Conservation (phyloP, 2,329 filamentous ascomycete species). For the Pseudocercospora vitis region DNA sequence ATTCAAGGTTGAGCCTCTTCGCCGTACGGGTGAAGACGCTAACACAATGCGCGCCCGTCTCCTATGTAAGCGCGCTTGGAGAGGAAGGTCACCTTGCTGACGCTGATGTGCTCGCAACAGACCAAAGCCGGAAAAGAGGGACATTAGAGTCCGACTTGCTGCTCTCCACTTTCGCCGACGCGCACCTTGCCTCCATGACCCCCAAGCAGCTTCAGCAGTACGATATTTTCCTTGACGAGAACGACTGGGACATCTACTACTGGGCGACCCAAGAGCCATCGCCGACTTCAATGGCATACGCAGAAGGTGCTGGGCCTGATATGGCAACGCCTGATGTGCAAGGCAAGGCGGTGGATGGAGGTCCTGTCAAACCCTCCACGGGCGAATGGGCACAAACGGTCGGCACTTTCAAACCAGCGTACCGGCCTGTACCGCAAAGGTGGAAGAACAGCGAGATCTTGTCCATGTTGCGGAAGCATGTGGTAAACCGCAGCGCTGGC, state of each 20-base stretch:
- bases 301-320: conserved; percentile 53
- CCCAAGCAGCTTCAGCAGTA: conserved; percentile 74
- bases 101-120: conserved; percentile 50
- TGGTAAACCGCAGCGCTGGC: conserved; percentile 66
- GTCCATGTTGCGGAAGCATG: conserved; percentile 73
- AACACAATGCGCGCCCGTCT: conserved; percentile 86
- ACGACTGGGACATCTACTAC: conserved; percentile 99
- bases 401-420: conserved; percentile 90
- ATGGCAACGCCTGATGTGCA: conserved; percentile 47
- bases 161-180: conserved; percentile 89
- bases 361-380: conserved; percentile 48
- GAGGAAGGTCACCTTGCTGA: conserved; percentile 27
- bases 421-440: conserved; percentile 80
- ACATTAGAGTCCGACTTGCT: conserved; percentile 95
- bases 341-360: conserved; percentile 36
- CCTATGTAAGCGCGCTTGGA: conserved; percentile 54
- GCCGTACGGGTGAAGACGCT: conserved; percentile 77
- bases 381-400: conserved; percentile 98
- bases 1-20: conserved; percentile 88
- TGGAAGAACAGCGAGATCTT: conserved; percentile 86
- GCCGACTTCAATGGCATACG: conserved; percentile 57
- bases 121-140: conserved; percentile 94
- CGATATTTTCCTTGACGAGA: conserved; percentile 93
- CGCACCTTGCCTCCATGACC: conserved; percentile 73
- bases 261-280: conserved; percentile 88